These are phyloP conservation scores for Acanthamoeba triangularis DNA, from an alignment of 208 protist species.

Conservation along the genomic window DNA sequence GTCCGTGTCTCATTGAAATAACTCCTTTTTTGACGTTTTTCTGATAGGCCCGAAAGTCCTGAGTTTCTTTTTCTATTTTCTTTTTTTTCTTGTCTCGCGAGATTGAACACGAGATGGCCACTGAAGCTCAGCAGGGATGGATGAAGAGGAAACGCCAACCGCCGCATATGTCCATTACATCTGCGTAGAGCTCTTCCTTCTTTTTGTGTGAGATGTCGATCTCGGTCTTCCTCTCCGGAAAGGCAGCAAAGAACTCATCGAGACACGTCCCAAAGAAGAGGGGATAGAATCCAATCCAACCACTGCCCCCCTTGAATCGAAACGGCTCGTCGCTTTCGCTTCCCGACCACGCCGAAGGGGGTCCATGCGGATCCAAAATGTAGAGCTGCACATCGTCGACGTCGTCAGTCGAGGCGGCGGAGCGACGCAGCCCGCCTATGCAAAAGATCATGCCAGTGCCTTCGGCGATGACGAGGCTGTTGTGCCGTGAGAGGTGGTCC, in stretches of 20 bases:
- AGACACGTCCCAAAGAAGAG: slow-evolving; percentile 1
- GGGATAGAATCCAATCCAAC: background rate
- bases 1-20: too few relatives aligned
- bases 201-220: background rate
- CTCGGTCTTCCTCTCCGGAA: slow-evolving; percentile 5
- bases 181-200: background rate
- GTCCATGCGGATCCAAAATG: slow-evolving; percentile 35
- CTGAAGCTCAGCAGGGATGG: background rate
- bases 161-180: background rate
- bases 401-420: background rate
- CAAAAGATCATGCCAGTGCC: slow-evolving; percentile 56
- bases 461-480: slow-evolving; percentile 12
- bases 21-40: too few relatives aligned
- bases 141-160: slow-evolving; percentile 62
- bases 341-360: background rate
- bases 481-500: slow-evolving; percentile 15
- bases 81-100: background rate
- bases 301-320: slow-evolving; percentile 26
- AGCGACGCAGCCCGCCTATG: background rate
- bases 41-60: slow-evolving; percentile 3
- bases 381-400: background rate
- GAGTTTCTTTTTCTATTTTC: background rate
- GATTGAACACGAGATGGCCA: background rate
- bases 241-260: slow-evolving; percentile 34
- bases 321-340: background rate